Conservation (phyloP, 2,329 filamentous ascomycete species). For the Monilinia polystroma region DNA sequence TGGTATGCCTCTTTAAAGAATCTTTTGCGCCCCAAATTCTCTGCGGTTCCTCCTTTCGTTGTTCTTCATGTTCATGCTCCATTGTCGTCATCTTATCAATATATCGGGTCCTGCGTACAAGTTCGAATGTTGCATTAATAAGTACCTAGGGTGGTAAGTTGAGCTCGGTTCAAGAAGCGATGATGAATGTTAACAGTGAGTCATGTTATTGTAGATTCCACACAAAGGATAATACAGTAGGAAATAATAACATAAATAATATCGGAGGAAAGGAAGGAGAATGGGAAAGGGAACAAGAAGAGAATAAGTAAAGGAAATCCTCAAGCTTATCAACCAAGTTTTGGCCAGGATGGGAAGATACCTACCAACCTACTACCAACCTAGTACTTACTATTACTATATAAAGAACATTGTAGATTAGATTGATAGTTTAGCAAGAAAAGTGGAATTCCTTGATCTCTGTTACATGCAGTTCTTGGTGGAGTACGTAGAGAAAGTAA, state of each 20-base stretch:
- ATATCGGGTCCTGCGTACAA: background rate
- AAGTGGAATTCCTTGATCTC: background rate
- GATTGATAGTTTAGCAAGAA: background rate
- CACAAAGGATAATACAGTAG: background rate
- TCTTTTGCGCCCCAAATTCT: slow-evolving; percentile 33
- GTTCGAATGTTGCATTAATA: slow-evolving; percentile 14
- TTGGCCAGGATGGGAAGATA: slow-evolving; percentile 14
- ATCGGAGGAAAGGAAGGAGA: background rate
- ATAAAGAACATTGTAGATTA: too few species aligned
- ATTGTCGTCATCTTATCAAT: slow-evolving; percentile 16
- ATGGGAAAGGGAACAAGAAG: too few species aligned
- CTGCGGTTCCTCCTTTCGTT: slow-evolving; percentile 4
- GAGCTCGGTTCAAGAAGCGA: background rate
- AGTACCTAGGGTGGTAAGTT: too few species aligned
- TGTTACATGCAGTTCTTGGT: background rate
- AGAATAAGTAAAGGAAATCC: too few species aligned
- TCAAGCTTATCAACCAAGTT: background rate
- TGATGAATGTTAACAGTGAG: background rate
- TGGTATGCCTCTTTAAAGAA: slow-evolving; percentile 32
- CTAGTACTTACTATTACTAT: too few species aligned
- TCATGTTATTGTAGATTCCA: background rate
- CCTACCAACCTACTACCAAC: background rate
- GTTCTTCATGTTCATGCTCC: slow-evolving; percentile 11
- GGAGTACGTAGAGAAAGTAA: background rate
- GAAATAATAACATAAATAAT: background rate